Evolutionary conservation across 768 basidiomycete species (phyloP), one percentile per base, ranked within the genome.

Genomic region (Tulasnella sp.): DNA sequence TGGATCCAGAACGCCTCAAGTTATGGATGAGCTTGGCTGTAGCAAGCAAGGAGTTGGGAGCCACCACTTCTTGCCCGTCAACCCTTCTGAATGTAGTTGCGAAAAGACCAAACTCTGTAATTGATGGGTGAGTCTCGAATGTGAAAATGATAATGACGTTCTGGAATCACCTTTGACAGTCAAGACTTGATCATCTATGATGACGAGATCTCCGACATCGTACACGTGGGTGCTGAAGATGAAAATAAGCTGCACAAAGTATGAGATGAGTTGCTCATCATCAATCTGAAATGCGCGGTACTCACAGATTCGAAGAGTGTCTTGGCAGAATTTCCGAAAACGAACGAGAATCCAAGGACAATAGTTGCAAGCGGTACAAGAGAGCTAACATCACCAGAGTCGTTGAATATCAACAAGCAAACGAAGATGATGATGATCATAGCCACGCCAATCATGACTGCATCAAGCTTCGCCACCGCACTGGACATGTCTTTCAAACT

Each of bases 141-240:
- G 1, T 1, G 40, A 27, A 15, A 16, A 34, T 15, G 31, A 29
- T 15, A 42, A 5, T 20, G 20, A 6, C 4, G 25, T 65, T 53
- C 19, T 9, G 29, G 25, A 54, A 40, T 28, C 8, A 53, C 54
- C 41, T 42, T 51, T 51, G 25, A 51, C 49, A 22, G 35, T 32
- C 25, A 51, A 27, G 10, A 72, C 77, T 64, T 78, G 74, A 49
- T 79, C 77, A 59, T 87, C 85, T 56, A 88, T 85, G 72, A 87
- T 75, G 5, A 87, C 79, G 27, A 86, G 65, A 58, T 88, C 84
- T 5, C 84, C 84, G 5, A 87, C 80, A 61, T 86, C 83, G 57
- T 82, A 87, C n/a, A 83, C 80, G 60, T 87, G 85, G 0, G 84
- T 86, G 1, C 80, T 81, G 63, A 86, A 85, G 53, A 86, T 85